Evolutionary conservation across 2,329 filamentous ascomycete species (phyloP), one percentile per base, ranked within the genome.

Genomic region (Fusarium virguliforme): DNA sequence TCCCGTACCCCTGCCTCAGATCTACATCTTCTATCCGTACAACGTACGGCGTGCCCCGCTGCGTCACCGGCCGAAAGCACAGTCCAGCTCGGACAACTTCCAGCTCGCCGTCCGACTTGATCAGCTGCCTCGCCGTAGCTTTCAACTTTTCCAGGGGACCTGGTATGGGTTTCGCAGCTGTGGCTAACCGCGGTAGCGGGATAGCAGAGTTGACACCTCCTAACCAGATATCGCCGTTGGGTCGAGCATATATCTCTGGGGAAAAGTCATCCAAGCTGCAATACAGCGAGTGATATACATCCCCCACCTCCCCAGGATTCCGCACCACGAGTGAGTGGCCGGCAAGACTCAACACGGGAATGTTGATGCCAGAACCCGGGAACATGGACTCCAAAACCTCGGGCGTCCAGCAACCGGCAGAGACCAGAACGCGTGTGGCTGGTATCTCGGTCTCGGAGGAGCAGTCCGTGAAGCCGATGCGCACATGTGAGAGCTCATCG

Each of bases 61-160:
- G 81, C 24, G 91, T 91, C 3, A 92, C 87, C 0, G 93, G 92
- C 12, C 93, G 86, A 80, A 94, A 94, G 77, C 93, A 95, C 62
- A 95, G 77, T 0, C 88, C 88, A 71, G 90, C 86, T 37, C 90
- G 85, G 10, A 94, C 76, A 12, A 93, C 80, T 70, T 92, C 85
- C 15, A 94, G 69, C 53, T 90, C 88, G 3, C 57, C 62, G 43
- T 87, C 83, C 1, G 77, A 74, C 2, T 82, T 82, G 12, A 92
- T 78, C 48, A 91, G 80, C 28, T 79, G 80, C 37, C 75, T 79
- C 6, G 88, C 86, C 22, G 86, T 84, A 8, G 78, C 75, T 65
- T 84, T 85, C 55, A 92, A 75, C 76, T 83, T 80, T 8, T 81
- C 81, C 2, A 91, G 81, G 9, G 86, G 65, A 8, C 67, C 65